Evolutionary conservation across 2,329 filamentous ascomycete species (phyloP).

Genomic region (Dothistroma pini): DNA sequence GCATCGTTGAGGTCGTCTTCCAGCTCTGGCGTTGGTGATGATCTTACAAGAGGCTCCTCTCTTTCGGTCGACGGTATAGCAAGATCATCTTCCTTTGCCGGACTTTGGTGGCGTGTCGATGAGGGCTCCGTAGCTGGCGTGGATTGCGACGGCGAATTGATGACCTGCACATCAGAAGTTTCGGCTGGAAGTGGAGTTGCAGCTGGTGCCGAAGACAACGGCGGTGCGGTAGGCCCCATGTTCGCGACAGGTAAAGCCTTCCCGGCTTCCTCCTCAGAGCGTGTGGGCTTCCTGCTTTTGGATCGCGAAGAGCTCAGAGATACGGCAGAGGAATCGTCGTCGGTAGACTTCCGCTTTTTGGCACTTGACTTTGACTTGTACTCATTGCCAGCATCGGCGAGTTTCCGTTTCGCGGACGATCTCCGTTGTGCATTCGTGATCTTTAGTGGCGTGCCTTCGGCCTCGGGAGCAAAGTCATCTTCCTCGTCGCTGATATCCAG

Average conservation of each 20-base stretch:
- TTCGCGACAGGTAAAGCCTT: background rate
- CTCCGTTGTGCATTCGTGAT: conserved; percentile 34
- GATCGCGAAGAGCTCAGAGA: conserved; percentile 20
- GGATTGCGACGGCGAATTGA: conserved; percentile 36
- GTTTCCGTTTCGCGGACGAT: conserved; percentile 1
- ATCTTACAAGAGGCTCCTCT: conserved; percentile 6
- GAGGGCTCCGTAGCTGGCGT: conserved; percentile 31
- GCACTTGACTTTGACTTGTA: conserved; percentile 9
- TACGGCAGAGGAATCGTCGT: conserved; percentile 18
- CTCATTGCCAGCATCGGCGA: background rate
- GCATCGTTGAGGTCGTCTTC: conserved; percentile 30
- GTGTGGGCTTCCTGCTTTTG: conserved; percentile 21
- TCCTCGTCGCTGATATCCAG: conserved; percentile 30
- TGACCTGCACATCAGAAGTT: conserved; percentile 31
- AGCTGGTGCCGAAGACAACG: conserved; percentile 20
- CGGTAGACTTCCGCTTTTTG: conserved; percentile 31
- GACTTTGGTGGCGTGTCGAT: conserved; percentile 31
- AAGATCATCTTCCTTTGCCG: conserved; percentile 18
- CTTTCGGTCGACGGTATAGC: conserved; percentile 20
- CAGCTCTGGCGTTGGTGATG: conserved; percentile 6
- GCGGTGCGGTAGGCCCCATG: background rate
- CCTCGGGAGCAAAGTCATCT: conserved; percentile 56
- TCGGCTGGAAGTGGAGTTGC: conserved; percentile 18
- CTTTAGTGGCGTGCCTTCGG: conserved; percentile 64
- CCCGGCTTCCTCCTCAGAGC: conserved; percentile 2